These are phyloP conservation scores for Coniochaeta hoffmannii DNA, from an alignment of 2,329 filamentous ascomycete genomes.

Conservation along the genomic window DNA sequence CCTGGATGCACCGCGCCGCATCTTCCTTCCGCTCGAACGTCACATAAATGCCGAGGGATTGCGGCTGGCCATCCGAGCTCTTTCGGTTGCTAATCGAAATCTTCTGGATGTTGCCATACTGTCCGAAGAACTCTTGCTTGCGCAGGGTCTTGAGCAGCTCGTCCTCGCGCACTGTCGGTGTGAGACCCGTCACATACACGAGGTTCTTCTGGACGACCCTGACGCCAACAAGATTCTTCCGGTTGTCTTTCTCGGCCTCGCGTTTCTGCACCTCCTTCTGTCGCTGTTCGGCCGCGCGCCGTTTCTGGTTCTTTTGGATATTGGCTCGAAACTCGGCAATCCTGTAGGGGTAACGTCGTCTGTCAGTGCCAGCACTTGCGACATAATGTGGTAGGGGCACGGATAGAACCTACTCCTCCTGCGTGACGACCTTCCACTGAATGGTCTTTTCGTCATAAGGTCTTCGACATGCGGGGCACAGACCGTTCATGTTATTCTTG, in stretches of 20 bases:
- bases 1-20: slow-evolving; percentile 80
- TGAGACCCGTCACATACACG: slow-evolving; percentile 93
- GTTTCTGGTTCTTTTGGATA: slow-evolving; percentile 86
- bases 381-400: not conserved
- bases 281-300: slow-evolving; percentile 70
- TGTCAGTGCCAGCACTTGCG: too few species aligned
- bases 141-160: slow-evolving; percentile 84
- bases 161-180: slow-evolving; percentile 86
- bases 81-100: slow-evolving; percentile 98
- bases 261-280: slow-evolving; percentile 96
- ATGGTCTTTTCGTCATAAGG: slow-evolving; percentile 97
- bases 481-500: slow-evolving; percentile 93
- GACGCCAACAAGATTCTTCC: slow-evolving; percentile 92
- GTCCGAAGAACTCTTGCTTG: slow-evolving; percentile 89
- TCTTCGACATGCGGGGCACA: slow-evolving; percentile 94
- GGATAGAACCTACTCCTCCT: slow-evolving; percentile 72
- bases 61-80: slow-evolving; percentile 64
- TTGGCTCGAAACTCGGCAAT: slow-evolving; percentile 69
- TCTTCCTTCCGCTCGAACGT: slow-evolving; percentile 91
- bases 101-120: slow-evolving; percentile 97
- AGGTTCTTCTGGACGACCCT: slow-evolving; percentile 97
- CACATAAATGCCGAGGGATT: slow-evolving; percentile 96
- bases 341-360: slow-evolving; percentile 31
- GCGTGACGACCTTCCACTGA: slow-evolving; percentile 89
- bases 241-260: slow-evolving; percentile 89